These are phyloP conservation scores for Ophiocordyceps camponoti-saundersi DNA, from an alignment of 2,329 filamentous ascomycete species.

Conservation along the genomic window DNA sequence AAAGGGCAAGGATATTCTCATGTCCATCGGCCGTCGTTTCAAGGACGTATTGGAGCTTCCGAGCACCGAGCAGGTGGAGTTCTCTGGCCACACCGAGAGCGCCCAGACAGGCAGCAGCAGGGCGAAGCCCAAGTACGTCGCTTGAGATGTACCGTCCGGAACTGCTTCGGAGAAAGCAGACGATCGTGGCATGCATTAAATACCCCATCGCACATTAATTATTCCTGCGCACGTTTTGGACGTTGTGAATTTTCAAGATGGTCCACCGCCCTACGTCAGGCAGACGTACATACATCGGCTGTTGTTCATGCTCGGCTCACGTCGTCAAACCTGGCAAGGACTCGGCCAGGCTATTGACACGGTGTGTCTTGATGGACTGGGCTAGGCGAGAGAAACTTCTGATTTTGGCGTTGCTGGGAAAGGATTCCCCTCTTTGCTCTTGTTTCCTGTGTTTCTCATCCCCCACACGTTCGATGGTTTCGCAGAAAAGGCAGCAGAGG, in stretches of 20 bases:
- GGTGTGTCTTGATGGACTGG: too few relatives aligned
- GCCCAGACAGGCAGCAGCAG: constrained; percentile 86
- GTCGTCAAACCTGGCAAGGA: not conserved
- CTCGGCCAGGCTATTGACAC: not conserved
- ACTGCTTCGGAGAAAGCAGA: not conserved
- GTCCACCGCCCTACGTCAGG: not conserved
- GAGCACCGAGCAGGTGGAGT: constrained; percentile 66
- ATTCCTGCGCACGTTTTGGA: not conserved
- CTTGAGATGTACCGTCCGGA: constrained; percentile 27
- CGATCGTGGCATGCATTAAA: not conserved
- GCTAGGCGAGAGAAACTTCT: not conserved
- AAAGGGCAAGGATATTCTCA: constrained; percentile 72
- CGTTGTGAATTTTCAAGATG: not conserved
- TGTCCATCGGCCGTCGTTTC: constrained; percentile 76
- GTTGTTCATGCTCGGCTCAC: not conserved
- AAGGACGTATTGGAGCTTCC: constrained; percentile 81
- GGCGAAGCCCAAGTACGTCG: constrained; percentile 84
- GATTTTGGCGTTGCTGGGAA: not conserved
- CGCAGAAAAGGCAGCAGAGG: not conserved
- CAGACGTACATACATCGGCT: not conserved
- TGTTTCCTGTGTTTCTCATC: not conserved
- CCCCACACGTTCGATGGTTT: not conserved
- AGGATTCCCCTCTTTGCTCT: not conserved
- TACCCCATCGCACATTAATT: not conserved
- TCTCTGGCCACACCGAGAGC: constrained; percentile 90